Conservation (phyloP, 306 rosid species). For the Prunus davidiana region DNA sequence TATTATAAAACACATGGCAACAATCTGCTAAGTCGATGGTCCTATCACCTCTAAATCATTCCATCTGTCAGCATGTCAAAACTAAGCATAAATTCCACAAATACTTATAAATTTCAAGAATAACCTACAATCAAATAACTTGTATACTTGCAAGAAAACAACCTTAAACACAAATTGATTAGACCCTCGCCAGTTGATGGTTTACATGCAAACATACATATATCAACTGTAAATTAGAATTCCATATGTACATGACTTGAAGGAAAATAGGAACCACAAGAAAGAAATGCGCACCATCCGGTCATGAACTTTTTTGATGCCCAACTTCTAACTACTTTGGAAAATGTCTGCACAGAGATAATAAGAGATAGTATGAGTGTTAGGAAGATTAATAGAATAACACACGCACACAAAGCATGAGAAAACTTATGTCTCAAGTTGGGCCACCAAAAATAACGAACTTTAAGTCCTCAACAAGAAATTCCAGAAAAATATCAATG, state of each 20-base stretch:
- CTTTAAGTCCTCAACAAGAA: not conserved
- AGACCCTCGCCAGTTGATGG: not conserved
- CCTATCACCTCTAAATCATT: not conserved
- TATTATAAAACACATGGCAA: not conserved
- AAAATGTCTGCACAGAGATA: conserved; percentile 59
- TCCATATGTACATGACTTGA: not conserved
- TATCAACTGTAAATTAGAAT: not conserved
- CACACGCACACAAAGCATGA: not conserved
- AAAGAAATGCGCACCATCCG: conserved; percentile 61
- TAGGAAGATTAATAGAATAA: conserved; percentile 1
- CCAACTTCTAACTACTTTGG: conserved; percentile 85
- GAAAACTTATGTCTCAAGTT: not conserved
- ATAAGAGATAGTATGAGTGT: conserved; percentile 23
- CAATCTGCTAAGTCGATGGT: not conserved
- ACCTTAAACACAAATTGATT: too few relatives aligned
- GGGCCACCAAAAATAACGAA: not conserved
- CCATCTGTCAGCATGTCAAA: not conserved
- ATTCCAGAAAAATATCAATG: not conserved
- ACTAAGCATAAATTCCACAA: not conserved
- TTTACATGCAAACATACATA: not conserved
- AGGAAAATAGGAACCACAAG: conserved; percentile 7
- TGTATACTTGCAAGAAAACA: not conserved
- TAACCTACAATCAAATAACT: not conserved
- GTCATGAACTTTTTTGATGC: conserved; percentile 90
- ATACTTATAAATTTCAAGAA: not conserved